phyloP scores from a whole-genome alignment of 1,284 basidiomycete species.

The Chalciporus sp. region DNA sequence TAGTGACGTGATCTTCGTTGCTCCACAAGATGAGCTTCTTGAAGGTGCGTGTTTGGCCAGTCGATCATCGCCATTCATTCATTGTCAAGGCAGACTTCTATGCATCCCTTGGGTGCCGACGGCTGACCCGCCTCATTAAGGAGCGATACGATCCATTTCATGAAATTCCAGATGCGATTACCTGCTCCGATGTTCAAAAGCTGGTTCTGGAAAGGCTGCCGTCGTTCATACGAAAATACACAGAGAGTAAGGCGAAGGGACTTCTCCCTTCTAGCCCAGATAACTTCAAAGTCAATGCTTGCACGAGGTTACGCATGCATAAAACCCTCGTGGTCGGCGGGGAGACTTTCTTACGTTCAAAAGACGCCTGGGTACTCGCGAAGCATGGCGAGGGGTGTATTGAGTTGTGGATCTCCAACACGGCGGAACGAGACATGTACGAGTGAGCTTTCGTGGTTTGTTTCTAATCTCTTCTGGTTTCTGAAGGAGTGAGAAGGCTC shows the following conservation, averaged over 20 bases:
- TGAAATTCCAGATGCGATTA: not conserved
- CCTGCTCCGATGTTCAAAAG: not conserved
- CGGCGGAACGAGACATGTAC: constrained; percentile 76
- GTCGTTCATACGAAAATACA: constrained; percentile 3
- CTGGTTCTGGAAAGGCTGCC: constrained; percentile 4
- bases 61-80: not conserved
- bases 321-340: constrained; percentile 8
- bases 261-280: not conserved
- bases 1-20: constrained; percentile 2
- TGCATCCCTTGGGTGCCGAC: not conserved
- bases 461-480: not conserved
- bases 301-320: not conserved
- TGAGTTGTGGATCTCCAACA: constrained; percentile 7
- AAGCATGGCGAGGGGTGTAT: not conserved
- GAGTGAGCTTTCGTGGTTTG: constrained; percentile 57
- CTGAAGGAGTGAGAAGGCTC: constrained; percentile 47
- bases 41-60: constrained; percentile 1
- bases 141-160: not conserved
- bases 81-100: constrained; percentile 2
- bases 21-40: constrained; percentile 8
- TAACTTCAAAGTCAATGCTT: constrained; percentile 3
- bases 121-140: not conserved
- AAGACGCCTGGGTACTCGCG: constrained; percentile 1
- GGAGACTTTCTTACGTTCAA: not conserved
- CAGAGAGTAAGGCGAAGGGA: not conserved